phyloP scores from a whole-genome alignment of 768 basidiomycete genomes.

The Mycena venus region DNA sequence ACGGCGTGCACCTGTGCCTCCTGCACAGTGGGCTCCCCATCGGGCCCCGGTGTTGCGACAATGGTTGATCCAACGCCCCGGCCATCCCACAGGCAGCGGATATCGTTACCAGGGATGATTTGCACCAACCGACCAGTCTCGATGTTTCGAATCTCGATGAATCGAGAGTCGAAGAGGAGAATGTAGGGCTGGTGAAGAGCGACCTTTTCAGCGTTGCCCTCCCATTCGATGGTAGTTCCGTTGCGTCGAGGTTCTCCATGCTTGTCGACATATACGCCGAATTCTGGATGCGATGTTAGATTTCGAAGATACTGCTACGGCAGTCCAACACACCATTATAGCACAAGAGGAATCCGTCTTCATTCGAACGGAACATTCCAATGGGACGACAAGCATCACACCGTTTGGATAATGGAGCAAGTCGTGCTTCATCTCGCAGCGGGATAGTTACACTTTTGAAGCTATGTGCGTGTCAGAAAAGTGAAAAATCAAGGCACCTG shows the following conservation, averaged over 20 bases:
- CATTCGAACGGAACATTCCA: constrained; percentile 94
- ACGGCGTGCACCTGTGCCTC: constrained; percentile 91
- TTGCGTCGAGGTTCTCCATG: constrained; percentile 77
- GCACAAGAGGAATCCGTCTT: constrained; percentile 93
- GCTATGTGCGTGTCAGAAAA: constrained; percentile 51
- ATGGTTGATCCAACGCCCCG: constrained; percentile 70
- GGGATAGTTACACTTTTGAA: constrained; percentile 94
- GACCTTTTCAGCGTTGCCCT: constrained; percentile 84
- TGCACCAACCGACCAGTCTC: constrained; percentile 84
- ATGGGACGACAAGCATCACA: constrained; percentile 92
- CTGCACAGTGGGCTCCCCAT: constrained; percentile 68
- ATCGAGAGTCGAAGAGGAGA: constrained; percentile 88
- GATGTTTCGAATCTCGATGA: constrained; percentile 92
- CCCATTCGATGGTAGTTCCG: constrained; percentile 91
- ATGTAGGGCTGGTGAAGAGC: constrained; percentile 93
- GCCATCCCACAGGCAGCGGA: constrained; percentile 94
- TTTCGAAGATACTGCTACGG: not conserved
- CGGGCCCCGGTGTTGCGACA: constrained; percentile 66
- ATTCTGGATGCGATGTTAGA: constrained; percentile 65
- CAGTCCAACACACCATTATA: constrained; percentile 78
- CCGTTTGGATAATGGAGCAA: constrained; percentile 82
- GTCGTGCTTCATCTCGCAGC: constrained; percentile 75
- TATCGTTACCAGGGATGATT: constrained; percentile 84
- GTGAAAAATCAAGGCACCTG: not conserved
- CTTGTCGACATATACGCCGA: constrained; percentile 92